Evolutionary conservation across 2,329 filamentous ascomycete species (phyloP).

Genomic region (Hirsutella rhossiliensis): DNA sequence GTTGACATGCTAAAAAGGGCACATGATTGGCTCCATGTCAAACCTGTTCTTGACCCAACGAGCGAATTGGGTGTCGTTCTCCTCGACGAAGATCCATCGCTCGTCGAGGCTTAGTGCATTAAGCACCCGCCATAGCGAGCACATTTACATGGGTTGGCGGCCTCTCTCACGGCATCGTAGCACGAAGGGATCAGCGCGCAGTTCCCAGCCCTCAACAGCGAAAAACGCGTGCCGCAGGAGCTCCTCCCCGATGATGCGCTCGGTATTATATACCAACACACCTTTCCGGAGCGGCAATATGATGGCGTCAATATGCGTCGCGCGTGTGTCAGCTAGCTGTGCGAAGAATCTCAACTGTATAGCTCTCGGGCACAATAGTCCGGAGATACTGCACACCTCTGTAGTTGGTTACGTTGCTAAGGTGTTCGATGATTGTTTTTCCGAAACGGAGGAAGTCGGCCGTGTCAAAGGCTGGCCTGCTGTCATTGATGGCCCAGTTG

Average conservation of each 20-base stretch:
- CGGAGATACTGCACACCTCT: conserved; percentile 1
- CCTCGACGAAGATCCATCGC: conserved; percentile 1
- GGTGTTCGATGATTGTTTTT: conserved; percentile 2
- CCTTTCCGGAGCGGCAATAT: conserved; percentile 2
- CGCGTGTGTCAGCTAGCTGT: not conserved
- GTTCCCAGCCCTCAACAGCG: not conserved
- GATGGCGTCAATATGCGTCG: conserved; percentile 4
- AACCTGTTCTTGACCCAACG: not conserved
- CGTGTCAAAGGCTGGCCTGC: conserved; percentile 2
- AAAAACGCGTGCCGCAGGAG: conserved; percentile 1
- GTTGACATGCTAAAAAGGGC: conserved; percentile 3
- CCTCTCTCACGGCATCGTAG: not conserved
- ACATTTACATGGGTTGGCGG: conserved; percentile 3
- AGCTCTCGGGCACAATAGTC: conserved; percentile 1
- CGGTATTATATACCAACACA: conserved; percentile 1
- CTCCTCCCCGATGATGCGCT: not conserved
- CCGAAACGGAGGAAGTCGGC: conserved; percentile 4
- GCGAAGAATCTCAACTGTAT: conserved; percentile 1
- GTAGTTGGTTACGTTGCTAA: conserved; percentile 2
- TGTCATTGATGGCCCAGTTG: conserved; percentile 3
- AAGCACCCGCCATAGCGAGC: conserved; percentile 2
- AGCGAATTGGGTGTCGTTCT: conserved; percentile 1
- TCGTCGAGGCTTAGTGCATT: conserved; percentile 3
- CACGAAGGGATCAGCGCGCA: conserved; percentile 1
- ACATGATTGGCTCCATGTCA: conserved; percentile 2